Evolutionary conservation across 148 eudicot species (phyloP).

Genomic region (Nyssa sinensis): DNA sequence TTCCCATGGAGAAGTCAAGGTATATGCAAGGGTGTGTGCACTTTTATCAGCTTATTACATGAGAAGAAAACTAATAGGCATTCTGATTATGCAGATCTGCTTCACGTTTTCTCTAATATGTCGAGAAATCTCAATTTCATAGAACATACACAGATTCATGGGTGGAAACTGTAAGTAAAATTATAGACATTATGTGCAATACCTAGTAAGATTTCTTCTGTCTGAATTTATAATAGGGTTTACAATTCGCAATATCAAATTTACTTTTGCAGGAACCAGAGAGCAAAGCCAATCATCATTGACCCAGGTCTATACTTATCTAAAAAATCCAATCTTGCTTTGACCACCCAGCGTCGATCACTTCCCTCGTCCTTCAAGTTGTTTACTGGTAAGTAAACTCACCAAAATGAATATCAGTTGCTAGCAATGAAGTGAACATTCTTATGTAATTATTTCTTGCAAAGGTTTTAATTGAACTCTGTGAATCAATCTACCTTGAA

Average conservation of each 20-base stretch:
- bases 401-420: background rate
- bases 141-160: slow-evolving; percentile 66
- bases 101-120: slow-evolving; percentile 80
- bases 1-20: background rate
- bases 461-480: too few relatives aligned
- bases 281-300: slow-evolving; percentile 79
- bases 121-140: slow-evolving; percentile 78
- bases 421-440: too few relatives aligned
- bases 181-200: background rate
- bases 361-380: slow-evolving; percentile 86
- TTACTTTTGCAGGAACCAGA: slow-evolving; percentile 64
- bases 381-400: slow-evolving; percentile 64
- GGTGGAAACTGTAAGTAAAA: slow-evolving; percentile 88
- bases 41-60: background rate
- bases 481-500: too few relatives aligned
- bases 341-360: slow-evolving; percentile 73
- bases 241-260: background rate
- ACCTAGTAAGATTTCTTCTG: slow-evolving; percentile 2
- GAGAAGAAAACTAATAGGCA: slow-evolving; percentile 6
- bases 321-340: slow-evolving; percentile 76
- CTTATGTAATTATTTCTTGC: too few relatives aligned
- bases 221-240: background rate
- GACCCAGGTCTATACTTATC: slow-evolving; percentile 94
- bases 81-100: slow-evolving; percentile 67
- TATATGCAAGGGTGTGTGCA: slow-evolving; percentile 1